Base-by-base conservation (phyloP, 352 stramenopile species). In the Pythium coloratum region DNA sequence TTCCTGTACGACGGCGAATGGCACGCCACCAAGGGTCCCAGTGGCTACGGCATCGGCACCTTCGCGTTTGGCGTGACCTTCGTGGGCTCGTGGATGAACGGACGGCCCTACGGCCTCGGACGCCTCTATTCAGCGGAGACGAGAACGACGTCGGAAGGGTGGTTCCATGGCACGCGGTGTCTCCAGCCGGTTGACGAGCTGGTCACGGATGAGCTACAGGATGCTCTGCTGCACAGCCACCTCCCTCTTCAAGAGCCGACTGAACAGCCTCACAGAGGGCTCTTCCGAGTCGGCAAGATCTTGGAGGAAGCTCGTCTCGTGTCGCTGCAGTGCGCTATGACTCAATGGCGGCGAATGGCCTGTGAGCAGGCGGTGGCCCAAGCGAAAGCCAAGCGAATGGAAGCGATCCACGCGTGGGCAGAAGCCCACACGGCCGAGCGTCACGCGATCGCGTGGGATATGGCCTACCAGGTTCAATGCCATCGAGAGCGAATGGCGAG, bases 1-100 rank as follows among this genome's bases (percentile, higher is more conserved):
- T 55, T 86, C 28, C 44, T 59, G 5, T 89, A 84, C 64, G 78
- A 86, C 64, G 80, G 80, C 34, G 71, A 84, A 50, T 84, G 74
- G 67, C n/a, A 34, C 2, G 34, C 56, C 7, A 64, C 49, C 20
- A 30, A 12, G 6, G 57, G 44, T 6, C 64, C 74, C 0, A 62
- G 47, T 50, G 74, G 72, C 16, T 78, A 76, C 49, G 80, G 80
- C n/a, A 66, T 90, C 7, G 82, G 78, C 16, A 62, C 72, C 8
- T 89, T 83, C 49, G 68, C 68, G 0, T 76, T 84, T 56, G 78
- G 78, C 6, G 58, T 55, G 8, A 75, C 74, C 7, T 88, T 89
- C 51, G 55, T 59, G 33, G 82, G 80, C 1, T 66, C 62, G 20
- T 90, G 78, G 80, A 40, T 61, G 14, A 53, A 59, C 14, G 64